Evolutionary conservation across 768 basidiomycete genomes (phyloP).

Genomic region (Lactifluus piperatus): DNA sequence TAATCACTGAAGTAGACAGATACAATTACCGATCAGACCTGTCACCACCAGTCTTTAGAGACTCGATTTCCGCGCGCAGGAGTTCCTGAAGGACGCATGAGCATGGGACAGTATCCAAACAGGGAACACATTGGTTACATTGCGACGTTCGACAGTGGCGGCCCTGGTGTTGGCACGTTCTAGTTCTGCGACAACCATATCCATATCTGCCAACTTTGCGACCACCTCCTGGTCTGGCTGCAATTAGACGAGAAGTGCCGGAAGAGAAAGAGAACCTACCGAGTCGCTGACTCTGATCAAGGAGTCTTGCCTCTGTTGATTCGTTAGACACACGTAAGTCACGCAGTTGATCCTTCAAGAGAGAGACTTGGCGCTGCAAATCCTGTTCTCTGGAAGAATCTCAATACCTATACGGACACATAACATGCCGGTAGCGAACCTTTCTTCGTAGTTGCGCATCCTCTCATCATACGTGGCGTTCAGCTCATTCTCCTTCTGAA

Average conservation of each 20-base stretch:
- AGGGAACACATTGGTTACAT: slow-evolving; percentile 41
- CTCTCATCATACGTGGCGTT: slow-evolving; percentile 96
- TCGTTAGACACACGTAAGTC: slow-evolving; percentile 90
- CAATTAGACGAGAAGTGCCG: neutral
- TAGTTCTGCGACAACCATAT: slow-evolving; percentile 90
- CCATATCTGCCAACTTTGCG: slow-evolving; percentile 84
- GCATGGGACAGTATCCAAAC: neutral
- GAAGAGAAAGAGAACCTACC: slow-evolving; percentile 37
- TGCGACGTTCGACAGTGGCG: slow-evolving; percentile 85
- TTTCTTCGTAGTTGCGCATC: slow-evolving; percentile 90
- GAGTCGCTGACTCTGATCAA: slow-evolving; percentile 87
- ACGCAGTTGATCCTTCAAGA: slow-evolving; percentile 80
- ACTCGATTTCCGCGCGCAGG: slow-evolving; percentile 92
- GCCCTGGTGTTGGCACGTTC: slow-evolving; percentile 93
- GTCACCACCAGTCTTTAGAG: slow-evolving; percentile 72
- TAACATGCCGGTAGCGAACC: slow-evolving; percentile 39
- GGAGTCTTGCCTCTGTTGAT: slow-evolving; percentile 82
- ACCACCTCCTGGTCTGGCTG: slow-evolving; percentile 80
- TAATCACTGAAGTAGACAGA: neutral
- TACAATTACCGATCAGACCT: slow-evolving; percentile 54
- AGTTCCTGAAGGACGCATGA: slow-evolving; percentile 53
- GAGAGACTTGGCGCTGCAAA: slow-evolving; percentile 81
- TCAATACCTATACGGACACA: neutral
- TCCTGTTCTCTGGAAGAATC: slow-evolving; percentile 74
- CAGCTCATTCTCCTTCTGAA: slow-evolving; percentile 91